Evolutionary conservation across 768 basidiomycete genomes (phyloP).

Genomic region (Lyophyllum atratum): DNA sequence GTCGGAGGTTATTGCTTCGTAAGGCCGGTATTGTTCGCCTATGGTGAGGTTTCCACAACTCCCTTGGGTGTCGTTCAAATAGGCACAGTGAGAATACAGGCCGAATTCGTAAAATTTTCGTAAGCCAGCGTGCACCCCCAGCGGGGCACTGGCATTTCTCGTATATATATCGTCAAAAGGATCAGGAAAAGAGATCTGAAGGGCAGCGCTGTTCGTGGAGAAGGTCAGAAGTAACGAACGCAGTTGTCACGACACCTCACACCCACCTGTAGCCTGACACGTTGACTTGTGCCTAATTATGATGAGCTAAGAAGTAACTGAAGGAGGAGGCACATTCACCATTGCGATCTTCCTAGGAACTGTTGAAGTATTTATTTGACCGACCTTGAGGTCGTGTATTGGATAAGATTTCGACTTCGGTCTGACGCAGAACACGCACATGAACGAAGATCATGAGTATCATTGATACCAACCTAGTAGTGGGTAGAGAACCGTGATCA

Average conservation of each 20-base stretch:
- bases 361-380: slow-evolving; percentile 77
- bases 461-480: slow-evolving; percentile 51
- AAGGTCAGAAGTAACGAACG: slow-evolving; percentile 4
- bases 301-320: background rate
- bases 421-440: slow-evolving; percentile 43
- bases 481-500: slow-evolving; percentile 18
- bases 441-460: slow-evolving; percentile 80
- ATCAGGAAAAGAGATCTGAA: slow-evolving; percentile 53
- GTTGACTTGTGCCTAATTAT: slow-evolving; percentile 62
- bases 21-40: slow-evolving; percentile 67
- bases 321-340: slow-evolving; percentile 41
- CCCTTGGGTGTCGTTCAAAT: slow-evolving; percentile 58
- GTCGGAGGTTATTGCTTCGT: slow-evolving; percentile 61
- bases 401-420: slow-evolving; percentile 19
- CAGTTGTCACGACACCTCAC: slow-evolving; percentile 1
- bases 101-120: slow-evolving; percentile 77
- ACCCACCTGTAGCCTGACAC: slow-evolving; percentile 71
- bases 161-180: slow-evolving; percentile 68
- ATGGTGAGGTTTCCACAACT: slow-evolving; percentile 63
- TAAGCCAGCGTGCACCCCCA: slow-evolving; percentile 57
- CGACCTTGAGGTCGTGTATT: slow-evolving; percentile 52
- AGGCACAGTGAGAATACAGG: slow-evolving; percentile 81
- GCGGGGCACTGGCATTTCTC: slow-evolving; percentile 61
- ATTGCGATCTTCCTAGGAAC: slow-evolving; percentile 74
- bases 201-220: slow-evolving; percentile 43